phyloP scores from a whole-genome alignment of 2,329 filamentous ascomycete species.

The Aspergillus luchuensis region DNA sequence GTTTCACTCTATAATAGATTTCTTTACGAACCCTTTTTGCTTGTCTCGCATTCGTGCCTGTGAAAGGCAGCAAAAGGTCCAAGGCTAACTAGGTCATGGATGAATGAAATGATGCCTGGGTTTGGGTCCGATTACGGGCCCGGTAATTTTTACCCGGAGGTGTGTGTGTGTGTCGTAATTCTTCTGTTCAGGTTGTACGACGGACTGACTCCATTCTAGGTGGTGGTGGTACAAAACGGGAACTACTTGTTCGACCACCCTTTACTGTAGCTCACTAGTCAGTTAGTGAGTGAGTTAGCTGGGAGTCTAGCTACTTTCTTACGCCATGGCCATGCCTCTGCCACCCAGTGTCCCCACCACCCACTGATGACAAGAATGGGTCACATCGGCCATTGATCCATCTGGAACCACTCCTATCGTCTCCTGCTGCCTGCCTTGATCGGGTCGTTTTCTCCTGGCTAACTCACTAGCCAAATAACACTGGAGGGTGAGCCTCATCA shows the following conservation, averaged over 20 bases:
- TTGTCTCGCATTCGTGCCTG: background rate
- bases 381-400: conserved; percentile 1
- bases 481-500: background rate
- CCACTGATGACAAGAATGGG: conserved; percentile 16
- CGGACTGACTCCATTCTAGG: background rate
- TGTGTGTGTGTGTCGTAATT: background rate
- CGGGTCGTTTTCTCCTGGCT: background rate
- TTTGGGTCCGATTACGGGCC: background rate
- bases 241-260: conserved; percentile 1
- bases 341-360: conserved; percentile 14
- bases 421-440: background rate
- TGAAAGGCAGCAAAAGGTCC: background rate
- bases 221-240: conserved; percentile 7
- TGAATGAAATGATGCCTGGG: background rate
- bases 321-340: conserved; percentile 19
- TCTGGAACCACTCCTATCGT: background rate
- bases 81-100: background rate
- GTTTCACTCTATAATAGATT: background rate
- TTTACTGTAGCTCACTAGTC: no score
- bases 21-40: background rate
- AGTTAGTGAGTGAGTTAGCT: background rate
- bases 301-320: conserved; percentile 5
- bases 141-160: background rate
- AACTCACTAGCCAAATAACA: background rate
- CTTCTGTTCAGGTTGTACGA: conserved; percentile 1